These are phyloP conservation scores for Daldinia sp. DNA, from an alignment of 2,329 filamentous ascomycete species.

Conservation along the genomic window DNA sequence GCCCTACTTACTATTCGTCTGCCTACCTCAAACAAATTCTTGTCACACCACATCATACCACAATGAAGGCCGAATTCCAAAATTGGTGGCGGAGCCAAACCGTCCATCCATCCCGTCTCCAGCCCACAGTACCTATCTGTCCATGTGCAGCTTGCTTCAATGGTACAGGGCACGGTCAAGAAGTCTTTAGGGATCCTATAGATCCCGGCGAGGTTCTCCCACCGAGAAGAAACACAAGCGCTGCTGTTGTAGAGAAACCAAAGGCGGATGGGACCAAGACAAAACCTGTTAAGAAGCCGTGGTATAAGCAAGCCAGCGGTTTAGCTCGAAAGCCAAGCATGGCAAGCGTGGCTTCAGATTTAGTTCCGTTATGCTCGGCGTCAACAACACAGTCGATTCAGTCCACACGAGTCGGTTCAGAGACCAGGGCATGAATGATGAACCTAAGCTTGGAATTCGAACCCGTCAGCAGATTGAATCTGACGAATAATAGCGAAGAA, in stretches of 20 bases:
- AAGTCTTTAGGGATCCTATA: constrained; percentile 32
- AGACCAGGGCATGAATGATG: background rate
- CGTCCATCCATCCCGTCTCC: constrained; percentile 28
- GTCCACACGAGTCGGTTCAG: constrained; percentile 28
- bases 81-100: constrained; percentile 42
- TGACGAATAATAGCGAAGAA: background rate
- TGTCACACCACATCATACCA: constrained; percentile 17
- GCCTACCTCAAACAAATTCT: background rate
- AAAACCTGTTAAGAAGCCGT: constrained; percentile 24
- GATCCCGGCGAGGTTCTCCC: constrained; percentile 24
- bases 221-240: constrained; percentile 4
- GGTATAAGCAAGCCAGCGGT: constrained; percentile 25
- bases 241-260: constrained; percentile 8
- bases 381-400: constrained; percentile 24
- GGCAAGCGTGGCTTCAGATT: constrained; percentile 42
- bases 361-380: constrained; percentile 37
- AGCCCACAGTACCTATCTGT: constrained; percentile 37
- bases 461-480: background rate
- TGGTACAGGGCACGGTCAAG: constrained; percentile 32
- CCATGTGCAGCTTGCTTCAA: constrained; percentile 43
- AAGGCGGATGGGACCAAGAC: constrained; percentile 11
- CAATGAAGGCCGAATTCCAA: constrained; percentile 36
- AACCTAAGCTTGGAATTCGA: background rate
- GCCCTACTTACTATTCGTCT: too few relatives aligned
- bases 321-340: constrained; percentile 30